Evolutionary conservation across 2,329 filamentous ascomycete genomes (phyloP), one percentile per base, ranked within the genome.

Genomic region (Parastagonospora nodorum): DNA sequence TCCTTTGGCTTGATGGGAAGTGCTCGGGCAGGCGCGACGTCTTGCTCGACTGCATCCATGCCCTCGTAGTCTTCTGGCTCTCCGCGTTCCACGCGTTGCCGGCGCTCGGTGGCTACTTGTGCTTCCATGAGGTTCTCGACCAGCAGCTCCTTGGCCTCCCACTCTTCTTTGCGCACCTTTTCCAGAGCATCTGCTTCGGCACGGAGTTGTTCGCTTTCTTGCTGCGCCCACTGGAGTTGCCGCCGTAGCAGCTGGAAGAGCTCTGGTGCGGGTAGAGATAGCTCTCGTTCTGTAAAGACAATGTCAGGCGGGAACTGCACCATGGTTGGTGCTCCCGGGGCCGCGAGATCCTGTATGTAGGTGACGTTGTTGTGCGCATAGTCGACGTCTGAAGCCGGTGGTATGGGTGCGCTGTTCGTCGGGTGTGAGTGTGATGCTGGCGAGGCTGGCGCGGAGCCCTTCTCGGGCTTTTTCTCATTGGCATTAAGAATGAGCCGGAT

Each of bases 61-160:
- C 73, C 60, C 5, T 64, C 62, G 8, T 60, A 62, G 4, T 68
- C 61, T 6, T 68, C 66, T 14, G 66, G 58, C 14, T 73, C 58
- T 7, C 68, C 68, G n/a, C 61, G 45, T 9, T 77, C 69, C 2
- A 68, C 30, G 11, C 73, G 68, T 19, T 66, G 67, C 24, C 69
- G 60, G 35, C 68, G 58, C 31, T 60, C 60, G 2, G 45, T 52
- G 9, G 64, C 83, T 76, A 87, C 86, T 69, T 87, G 84, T 30
- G 84, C 79, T 69, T 93, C 89, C 60, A 90, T 81, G 29, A 88
- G 81, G 66, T 91, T 89, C 50, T 90, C 84, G n/a, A 94, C 74
- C 14, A 93, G 73, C 28, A 90, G 81, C 73, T 94, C 89, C 73
- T 93, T 93, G 73, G 89, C 85, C 11, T 85, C 77, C 90, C 90